Percentiles rank a stretch among this genome's conserved stretches.
Evolutionary conservation across 2,329 filamentous ascomycete genomes (phyloP).

Genomic region (Colletotrichum navitas): DNA sequence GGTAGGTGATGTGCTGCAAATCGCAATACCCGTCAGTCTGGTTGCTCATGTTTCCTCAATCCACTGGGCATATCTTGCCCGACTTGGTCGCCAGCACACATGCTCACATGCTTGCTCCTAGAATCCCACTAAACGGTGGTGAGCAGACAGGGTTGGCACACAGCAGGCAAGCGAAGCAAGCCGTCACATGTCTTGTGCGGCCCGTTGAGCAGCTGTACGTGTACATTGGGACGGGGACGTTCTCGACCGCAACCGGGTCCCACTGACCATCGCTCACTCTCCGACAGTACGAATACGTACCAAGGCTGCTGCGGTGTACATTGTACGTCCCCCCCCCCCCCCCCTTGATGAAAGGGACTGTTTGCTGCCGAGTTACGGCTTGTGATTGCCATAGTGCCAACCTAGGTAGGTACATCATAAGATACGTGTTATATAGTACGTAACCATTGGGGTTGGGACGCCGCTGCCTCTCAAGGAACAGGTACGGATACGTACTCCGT

Average conservation of each 20-base stretch:
- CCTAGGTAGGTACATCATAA: not conserved
- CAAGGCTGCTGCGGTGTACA: slow-evolving; percentile 3
- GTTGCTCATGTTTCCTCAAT: slow-evolving; percentile 1
- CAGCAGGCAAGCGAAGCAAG: too few species aligned
- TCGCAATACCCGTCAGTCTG: slow-evolving; percentile 27
- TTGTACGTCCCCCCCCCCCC: not conserved
- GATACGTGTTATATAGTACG: not conserved
- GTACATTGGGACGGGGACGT: slow-evolving; percentile 22
- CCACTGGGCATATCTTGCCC: slow-evolving; percentile 1
- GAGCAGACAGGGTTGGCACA: slow-evolving; percentile 1
- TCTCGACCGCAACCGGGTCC: slow-evolving; percentile 30
- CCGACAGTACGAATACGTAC: slow-evolving; percentile 2
- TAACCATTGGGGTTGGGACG: not conserved
- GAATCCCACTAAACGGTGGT: not conserved
- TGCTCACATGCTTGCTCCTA: slow-evolving; percentile 22
- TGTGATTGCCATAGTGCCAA: not conserved
- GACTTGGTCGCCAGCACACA: slow-evolving; percentile 21
- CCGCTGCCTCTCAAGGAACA: not conserved
- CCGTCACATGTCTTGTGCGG: slow-evolving; percentile 27
- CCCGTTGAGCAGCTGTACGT: slow-evolving; percentile 20
- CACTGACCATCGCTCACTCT: slow-evolving; percentile 34
- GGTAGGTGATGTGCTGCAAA: slow-evolving; percentile 36
- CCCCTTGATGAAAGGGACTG: not conserved
- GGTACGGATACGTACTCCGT: not conserved
- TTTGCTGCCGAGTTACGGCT: not conserved